These are phyloP conservation scores for Boletus insuetus DNA, from an alignment of 768 basidiomycete genomes.

Conservation along the genomic window DNA sequence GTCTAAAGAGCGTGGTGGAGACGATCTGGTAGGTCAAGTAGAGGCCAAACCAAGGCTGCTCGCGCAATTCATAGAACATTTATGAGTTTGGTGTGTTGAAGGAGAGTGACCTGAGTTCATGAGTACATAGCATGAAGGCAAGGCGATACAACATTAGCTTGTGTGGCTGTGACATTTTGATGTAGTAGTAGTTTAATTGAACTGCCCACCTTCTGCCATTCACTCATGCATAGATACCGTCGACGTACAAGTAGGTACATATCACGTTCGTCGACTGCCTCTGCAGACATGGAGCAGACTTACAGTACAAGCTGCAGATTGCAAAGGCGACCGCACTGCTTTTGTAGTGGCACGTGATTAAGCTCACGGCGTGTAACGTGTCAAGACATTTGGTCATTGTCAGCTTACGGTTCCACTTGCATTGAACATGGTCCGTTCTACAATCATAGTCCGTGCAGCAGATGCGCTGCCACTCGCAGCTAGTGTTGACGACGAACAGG, in stretches of 20 bases:
- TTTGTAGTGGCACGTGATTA: slow-evolving; percentile 14
- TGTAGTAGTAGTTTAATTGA: too few relatives aligned
- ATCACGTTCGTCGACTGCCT: too few relatives aligned
- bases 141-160: neutral
- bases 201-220: too few relatives aligned
- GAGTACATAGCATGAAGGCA: too few relatives aligned
- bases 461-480: slow-evolving; percentile 92
- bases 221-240: too few relatives aligned
- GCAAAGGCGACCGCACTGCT: too few relatives aligned
- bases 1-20: slow-evolving; percentile 19
- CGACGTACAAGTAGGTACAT: too few relatives aligned
- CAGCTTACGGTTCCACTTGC: neutral
- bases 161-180: neutral
- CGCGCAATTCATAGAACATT: slow-evolving; percentile 6
- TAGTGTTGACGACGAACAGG: slow-evolving; percentile 97
- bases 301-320: too few relatives aligned
- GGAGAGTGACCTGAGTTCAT: neutral
- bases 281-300: too few relatives aligned
- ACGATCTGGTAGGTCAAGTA: slow-evolving; percentile 22
- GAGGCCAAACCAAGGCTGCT: slow-evolving; percentile 14
- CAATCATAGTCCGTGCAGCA: slow-evolving; percentile 78
- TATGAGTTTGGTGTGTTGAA: neutral
- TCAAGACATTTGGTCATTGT: neutral
- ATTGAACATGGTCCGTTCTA: slow-evolving; percentile 75
- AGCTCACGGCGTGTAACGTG: neutral